A percentile compares a stretch with the other conserved stretches of the same genome.
Evolutionary conservation across 2,329 filamentous ascomycete species (phyloP).

Genomic region (Trichoderma harzianum): DNA sequence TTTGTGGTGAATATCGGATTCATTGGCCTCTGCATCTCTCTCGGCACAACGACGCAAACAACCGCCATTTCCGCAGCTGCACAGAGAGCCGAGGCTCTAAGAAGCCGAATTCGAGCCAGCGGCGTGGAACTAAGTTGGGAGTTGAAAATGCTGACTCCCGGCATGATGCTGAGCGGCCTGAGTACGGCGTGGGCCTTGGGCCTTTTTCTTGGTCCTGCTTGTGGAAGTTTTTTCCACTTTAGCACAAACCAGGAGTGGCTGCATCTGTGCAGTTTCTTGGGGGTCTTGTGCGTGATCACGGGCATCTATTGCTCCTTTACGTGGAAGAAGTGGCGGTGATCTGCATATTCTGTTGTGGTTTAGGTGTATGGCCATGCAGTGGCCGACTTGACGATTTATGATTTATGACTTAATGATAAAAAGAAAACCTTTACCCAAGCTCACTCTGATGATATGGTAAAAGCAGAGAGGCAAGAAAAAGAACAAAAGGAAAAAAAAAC

Average conservation of each 20-base stretch:
- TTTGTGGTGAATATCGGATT: conserved; percentile 11
- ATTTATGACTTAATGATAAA: background rate
- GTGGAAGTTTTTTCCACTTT: conserved; percentile 15
- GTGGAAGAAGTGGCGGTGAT: conserved; percentile 9
- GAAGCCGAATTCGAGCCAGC: background rate
- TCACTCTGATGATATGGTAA: background rate
- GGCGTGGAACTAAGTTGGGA: conserved; percentile 5
- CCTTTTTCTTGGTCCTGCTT: conserved; percentile 15
- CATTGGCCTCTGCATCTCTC: conserved; percentile 9
- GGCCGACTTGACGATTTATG: background rate
- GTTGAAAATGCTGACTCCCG: conserved; percentile 8
- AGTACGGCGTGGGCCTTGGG: conserved; percentile 13
- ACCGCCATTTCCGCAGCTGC: conserved; percentile 13
- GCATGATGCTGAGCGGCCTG: conserved; percentile 16
- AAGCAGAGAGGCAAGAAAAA: background rate
- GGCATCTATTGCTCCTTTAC: conserved; percentile 6
- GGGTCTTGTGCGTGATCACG: background rate
- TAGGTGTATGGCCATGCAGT: background rate
- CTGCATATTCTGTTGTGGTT: too few species aligned
- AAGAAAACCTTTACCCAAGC: background rate
- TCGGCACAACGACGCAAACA: conserved; percentile 12
- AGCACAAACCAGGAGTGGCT: conserved; percentile 5
- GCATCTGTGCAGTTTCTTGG: conserved; percentile 6
- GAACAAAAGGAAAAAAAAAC: background rate
- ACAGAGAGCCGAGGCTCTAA: background rate